Evolutionary conservation across 2,329 filamentous ascomycete species (phyloP).

Genomic region (Claviceps sp.): DNA sequence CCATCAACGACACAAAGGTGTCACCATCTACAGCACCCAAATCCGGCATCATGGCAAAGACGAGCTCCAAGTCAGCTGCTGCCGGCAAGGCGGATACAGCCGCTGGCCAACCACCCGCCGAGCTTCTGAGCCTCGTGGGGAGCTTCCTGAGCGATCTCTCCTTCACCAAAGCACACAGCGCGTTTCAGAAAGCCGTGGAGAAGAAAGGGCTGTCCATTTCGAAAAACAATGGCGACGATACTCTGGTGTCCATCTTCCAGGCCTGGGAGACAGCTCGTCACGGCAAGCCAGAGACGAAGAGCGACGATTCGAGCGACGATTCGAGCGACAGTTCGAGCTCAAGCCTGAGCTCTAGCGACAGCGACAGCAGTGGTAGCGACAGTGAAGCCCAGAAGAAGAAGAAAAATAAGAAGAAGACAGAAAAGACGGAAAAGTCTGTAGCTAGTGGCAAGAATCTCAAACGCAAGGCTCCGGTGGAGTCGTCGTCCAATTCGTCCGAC

Average conservation of each 20-base stretch:
- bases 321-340: constrained; percentile 11
- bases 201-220: constrained; percentile 32
- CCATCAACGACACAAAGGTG: constrained; percentile 7
- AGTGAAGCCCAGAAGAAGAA: constrained; percentile 12
- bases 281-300: constrained; percentile 11
- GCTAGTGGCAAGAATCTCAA: constrained; percentile 20
- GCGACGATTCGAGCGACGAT: constrained; percentile 18
- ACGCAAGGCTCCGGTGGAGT: constrained; percentile 25
- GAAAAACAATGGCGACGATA: constrained; percentile 15
- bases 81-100: constrained; percentile 10
- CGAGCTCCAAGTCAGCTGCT: constrained; percentile 13
- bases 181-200: constrained; percentile 49
- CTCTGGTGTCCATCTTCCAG: constrained; percentile 37
- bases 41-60: constrained; percentile 21
- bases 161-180: constrained; percentile 46
- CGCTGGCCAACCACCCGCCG: constrained; percentile 36
- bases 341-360: constrained; percentile 19
- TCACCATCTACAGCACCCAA: background rate
- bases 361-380: constrained; percentile 13
- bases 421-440: constrained; percentile 10
- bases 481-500: constrained; percentile 14
- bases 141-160: constrained; percentile 52
- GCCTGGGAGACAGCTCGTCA: constrained; percentile 29
- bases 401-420: constrained; percentile 9
- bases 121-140: constrained; percentile 54